Evolutionary conservation across 164 flowering plant species (phyloP), one percentile per base, ranked within the genome.

Genomic region (Liriodendron chinense): DNA sequence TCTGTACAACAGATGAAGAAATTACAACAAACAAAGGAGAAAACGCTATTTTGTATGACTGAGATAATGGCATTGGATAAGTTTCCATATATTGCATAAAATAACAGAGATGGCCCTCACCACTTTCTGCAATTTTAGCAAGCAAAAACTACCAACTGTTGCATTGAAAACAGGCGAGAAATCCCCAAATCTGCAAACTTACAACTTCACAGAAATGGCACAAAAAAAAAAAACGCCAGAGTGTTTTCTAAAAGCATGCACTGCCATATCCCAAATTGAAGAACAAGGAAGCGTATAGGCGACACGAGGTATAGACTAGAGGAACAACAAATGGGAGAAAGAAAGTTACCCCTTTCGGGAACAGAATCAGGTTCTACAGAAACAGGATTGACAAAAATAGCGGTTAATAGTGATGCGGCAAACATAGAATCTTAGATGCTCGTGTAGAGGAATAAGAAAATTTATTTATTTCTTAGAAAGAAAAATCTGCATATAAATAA

Each of bases 391-490:
- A 28, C 16, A 66, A 24, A n/a, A 69, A 47, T 8, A 48, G 18
- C 22, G 14, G 49, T 47, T 47, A 14, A 22, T 47, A 7, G 14
- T 9, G 23, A n/a, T 16, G 22, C 18, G 6, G 23, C 18, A 69
- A 69, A 20, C 25, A 47, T 69, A 24, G 56, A 69, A 69, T 69
- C 53, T 47, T 26, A 67, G 69, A 67, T 18, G 47, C 69, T 18
- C 69, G 43, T 24, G 47, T 67, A 23, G 9, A 26, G 69, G 69
- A 34, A 67, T 67, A 28, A 67, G 69, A 1, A 7, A 14, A 67
- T 7, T 16, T 26, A 67, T 16, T 26, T 13, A 10, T 67, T n/a
- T 28, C 69, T 28, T 26, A 67, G n/a, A 16, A 67, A 26, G 7
- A 26, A 26, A 48, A 26, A 71, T 23, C 47, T 23, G 23, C n/a